Evolutionary conservation across 2,329 filamentous ascomycete species (phyloP), one percentile per base, ranked within the genome.

Genomic region (Scolecobasidium constrictum): DNA sequence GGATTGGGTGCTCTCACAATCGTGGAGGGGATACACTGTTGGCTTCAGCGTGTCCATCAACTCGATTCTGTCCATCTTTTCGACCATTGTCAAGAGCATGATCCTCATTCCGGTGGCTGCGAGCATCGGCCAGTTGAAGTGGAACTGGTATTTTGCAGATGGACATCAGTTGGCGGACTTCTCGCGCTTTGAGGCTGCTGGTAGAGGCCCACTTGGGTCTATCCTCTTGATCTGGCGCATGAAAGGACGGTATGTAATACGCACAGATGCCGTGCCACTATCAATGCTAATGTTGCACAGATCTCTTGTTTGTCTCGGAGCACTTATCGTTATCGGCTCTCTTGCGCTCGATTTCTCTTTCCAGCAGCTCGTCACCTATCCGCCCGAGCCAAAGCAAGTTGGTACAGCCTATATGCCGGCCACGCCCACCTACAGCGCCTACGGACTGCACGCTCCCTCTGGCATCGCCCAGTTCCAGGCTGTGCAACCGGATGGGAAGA

Each of bases 91-190:
- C 35, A 38, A 38, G 12, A 17, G 13, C 5, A 19, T 20, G 16
- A 18, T 38, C 6, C 16, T 18, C 16, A 38, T 60, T 0, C 58
- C 56, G 0, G 49, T 55, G 0, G 51, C 55, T 0, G 57, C 60
- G 35, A 54, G 53, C 0, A 40, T 62, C 0, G 58, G 59, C 0
- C 59, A 62, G 35, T 28, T 59, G 2, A 61, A 61, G n/a, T 62
- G 59, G 59, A 56, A 48, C 13, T 60, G 58, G 58, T n/a, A n/a
- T n/a, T 61, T 61, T 11, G 22, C 18, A 11, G 16, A 56, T 3
- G 54, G 56, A 0, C 58, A 59, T 16, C 46, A 53, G 5, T 55
- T 60, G 49, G 56, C 51, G 52, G 57, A 60, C 16, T 59, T 56
- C 12, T 56, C 59, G 17, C 55, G 57, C 0, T 60, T 60, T 13